A percentile compares a stretch with the other conserved stretches of the same genome.
Conservation (phyloP, 202 grass and related monocot genomes). For the Dendrocalamus latiflorus region DNA sequence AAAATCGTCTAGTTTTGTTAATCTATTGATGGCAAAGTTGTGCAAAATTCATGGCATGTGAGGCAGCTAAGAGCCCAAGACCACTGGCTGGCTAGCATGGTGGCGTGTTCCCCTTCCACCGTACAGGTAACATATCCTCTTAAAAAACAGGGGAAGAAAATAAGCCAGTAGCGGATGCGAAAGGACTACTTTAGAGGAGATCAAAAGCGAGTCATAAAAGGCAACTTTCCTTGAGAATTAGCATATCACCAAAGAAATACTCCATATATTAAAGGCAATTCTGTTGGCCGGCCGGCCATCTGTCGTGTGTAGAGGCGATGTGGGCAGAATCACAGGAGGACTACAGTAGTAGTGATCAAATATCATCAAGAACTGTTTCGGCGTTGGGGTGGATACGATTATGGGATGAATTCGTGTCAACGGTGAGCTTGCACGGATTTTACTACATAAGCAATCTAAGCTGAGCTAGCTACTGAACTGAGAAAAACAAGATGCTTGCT, state of each 20-base stretch:
- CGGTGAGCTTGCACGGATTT: neutral
- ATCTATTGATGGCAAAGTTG: conserved; percentile 13
- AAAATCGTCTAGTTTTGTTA: neutral
- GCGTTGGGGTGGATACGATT: neutral
- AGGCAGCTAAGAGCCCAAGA: conserved; percentile 20
- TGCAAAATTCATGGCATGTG: conserved; percentile 33
- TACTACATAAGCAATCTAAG: neutral
- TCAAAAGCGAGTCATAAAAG: neutral
- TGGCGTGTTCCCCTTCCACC: conserved; percentile 49
- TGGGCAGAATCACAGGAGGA: neutral
- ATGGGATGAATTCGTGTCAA: neutral
- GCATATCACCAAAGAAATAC: neutral
- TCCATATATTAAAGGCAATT: neutral
- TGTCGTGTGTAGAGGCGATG: too few relatives aligned
- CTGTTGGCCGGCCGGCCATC: neutral
- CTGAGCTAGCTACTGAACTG: neutral
- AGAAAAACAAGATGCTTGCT: neutral
- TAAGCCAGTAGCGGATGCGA: neutral
- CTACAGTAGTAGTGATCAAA: neutral
- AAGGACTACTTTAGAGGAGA: neutral
- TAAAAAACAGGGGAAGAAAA: neutral
- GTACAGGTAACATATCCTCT: conserved; percentile 4
- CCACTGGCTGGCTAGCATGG: conserved; percentile 29
- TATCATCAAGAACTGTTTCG: neutral
- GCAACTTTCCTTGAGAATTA: neutral